These are phyloP conservation scores for Nothopassalora personata DNA, from an alignment of 2,329 filamentous ascomycete species.

Conservation along the genomic window DNA sequence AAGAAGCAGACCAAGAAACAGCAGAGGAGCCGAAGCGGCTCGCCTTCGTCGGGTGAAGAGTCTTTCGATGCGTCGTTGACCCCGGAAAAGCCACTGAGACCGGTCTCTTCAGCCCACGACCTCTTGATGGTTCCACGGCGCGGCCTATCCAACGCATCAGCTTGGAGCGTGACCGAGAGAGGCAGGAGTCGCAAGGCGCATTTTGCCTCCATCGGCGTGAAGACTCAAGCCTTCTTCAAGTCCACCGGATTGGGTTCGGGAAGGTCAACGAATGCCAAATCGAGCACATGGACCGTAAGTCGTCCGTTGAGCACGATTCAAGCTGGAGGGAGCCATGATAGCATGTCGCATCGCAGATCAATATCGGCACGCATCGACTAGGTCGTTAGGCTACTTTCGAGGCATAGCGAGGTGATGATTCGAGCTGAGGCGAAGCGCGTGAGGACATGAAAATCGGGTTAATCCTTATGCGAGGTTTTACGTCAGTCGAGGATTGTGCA, in stretches of 20 bases:
- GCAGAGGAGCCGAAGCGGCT: not conserved
- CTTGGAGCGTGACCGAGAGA: not conserved
- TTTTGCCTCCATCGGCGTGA: not conserved
- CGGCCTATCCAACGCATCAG: not conserved
- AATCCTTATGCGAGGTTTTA: too few relatives aligned
- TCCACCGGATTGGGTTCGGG: not conserved
- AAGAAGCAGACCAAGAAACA: not conserved
- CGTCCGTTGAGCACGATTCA: not conserved
- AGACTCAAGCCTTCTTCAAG: not conserved
- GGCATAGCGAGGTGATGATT: not conserved
- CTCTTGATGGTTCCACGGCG: not conserved
- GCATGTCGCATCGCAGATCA: not conserved
- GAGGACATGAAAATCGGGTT: too few relatives aligned
- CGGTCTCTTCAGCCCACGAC: not conserved
- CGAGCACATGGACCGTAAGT: not conserved
- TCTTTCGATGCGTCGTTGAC: not conserved
- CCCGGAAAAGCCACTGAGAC: not conserved
- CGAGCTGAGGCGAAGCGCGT: too few relatives aligned
- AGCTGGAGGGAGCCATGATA: not conserved
- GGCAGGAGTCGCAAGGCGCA: not conserved
- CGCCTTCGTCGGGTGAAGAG: not conserved
- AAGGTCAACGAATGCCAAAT: not conserved
- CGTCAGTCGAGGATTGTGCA: not conserved
- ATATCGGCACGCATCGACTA: not conserved
- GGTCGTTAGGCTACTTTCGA: not conserved